These are phyloP conservation scores for Fusarium sp. DNA, from an alignment of 2,329 filamentous ascomycete species.

Conservation along the genomic window DNA sequence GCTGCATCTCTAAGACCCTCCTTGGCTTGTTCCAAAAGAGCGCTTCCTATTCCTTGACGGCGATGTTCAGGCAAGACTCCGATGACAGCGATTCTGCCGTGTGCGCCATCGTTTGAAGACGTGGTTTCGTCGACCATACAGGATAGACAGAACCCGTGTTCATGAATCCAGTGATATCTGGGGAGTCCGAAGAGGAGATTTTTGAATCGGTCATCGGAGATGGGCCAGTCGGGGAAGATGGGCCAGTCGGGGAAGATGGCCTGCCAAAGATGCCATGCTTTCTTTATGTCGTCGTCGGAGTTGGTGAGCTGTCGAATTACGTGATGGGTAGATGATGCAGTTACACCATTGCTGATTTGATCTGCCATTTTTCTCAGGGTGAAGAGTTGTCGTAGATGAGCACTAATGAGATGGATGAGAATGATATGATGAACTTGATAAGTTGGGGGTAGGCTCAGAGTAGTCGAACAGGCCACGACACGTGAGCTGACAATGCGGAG, in stretches of 20 bases:
- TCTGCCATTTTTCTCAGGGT: neutral
- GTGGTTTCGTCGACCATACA: neutral
- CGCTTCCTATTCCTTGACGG: conserved; percentile 35
- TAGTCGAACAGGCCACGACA: neutral
- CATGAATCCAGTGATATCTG: conserved; percentile 32
- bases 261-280: conserved; percentile 41
- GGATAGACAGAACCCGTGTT: conserved; percentile 39
- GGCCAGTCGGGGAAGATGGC: conserved; percentile 40
- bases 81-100: conserved; percentile 34
- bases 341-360: neutral
- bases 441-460: neutral
- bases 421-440: neutral
- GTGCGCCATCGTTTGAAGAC: neutral
- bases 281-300: conserved; percentile 31
- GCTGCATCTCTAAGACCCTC: conserved; percentile 1
- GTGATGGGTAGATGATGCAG: neutral
- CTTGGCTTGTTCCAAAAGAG: conserved; percentile 27
- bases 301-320: conserved; percentile 24
- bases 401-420: neutral
- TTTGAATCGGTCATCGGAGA: conserved; percentile 17
- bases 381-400: neutral
- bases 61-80: conserved; percentile 38
- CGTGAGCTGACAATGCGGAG: conserved; percentile 26
- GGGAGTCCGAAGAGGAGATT: conserved; percentile 12
- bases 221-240: conserved; percentile 41